A percentile compares a stretch with the other conserved stretches of the same genome.
Conservation (phyloP, 2,329 filamentous ascomycete species). For the Balansia obtecta region DNA sequence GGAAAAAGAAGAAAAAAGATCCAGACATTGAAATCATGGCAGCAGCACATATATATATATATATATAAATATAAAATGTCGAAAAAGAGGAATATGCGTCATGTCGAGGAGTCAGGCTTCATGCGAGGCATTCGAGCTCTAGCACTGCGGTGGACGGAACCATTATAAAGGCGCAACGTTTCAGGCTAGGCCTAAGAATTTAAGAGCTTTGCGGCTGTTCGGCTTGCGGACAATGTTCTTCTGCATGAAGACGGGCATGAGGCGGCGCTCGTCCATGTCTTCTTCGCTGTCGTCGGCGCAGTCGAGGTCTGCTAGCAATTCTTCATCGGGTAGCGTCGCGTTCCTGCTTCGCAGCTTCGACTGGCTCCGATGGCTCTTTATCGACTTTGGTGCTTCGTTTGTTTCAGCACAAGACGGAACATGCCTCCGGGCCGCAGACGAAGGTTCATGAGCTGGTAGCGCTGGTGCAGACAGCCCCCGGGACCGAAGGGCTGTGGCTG, state of each 20-base stretch:
- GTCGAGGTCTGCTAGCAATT: conserved; percentile 24
- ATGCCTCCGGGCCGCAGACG: conserved; percentile 3
- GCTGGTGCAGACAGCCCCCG: not conserved
- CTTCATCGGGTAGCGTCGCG: conserved; percentile 13
- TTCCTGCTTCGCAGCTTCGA: conserved; percentile 15
- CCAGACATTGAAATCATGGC: not conserved
- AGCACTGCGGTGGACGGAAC: not conserved
- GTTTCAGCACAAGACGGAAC: conserved; percentile 11
- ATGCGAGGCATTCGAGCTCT: not conserved
- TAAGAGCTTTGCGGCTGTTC: conserved; percentile 39
- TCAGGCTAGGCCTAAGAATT: conserved; percentile 37
- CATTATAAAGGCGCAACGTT: not conserved
- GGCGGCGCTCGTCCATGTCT: conserved; percentile 35
- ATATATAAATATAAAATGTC: too few species aligned
- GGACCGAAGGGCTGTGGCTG: not conserved
- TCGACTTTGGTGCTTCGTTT: conserved; percentile 17
- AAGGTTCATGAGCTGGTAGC: not conserved
- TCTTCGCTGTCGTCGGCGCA: conserved; percentile 28
- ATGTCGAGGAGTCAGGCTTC: not conserved
- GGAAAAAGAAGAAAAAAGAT: not conserved
- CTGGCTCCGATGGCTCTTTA: conserved; percentile 17
- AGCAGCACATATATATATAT: too few species aligned
- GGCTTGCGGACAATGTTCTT: conserved; percentile 23
- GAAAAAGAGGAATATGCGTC: too few species aligned
- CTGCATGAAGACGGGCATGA: conserved; percentile 38